Evolutionary conservation across 768 basidiomycete genomes (phyloP).

Genomic region (Guyanaporus albipodus): DNA sequence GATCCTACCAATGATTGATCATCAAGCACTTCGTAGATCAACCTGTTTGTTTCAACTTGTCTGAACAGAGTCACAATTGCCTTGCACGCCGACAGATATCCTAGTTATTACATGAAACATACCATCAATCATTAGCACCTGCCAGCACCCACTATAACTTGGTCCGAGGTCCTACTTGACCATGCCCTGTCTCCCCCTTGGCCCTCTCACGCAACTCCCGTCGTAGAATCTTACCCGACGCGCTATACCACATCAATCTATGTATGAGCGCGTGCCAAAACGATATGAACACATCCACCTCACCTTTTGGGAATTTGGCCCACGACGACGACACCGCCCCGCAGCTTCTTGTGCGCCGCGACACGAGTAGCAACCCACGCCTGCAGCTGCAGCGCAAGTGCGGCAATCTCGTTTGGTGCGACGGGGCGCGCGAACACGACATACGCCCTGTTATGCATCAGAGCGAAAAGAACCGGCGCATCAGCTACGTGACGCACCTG

Average conservation of each 20-base stretch:
- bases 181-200: conserved; percentile 44
- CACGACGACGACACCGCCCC: conserved; percentile 67
- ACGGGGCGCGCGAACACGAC: conserved; percentile 34
- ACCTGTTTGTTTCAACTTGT: too few relatives aligned
- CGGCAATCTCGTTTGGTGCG: conserved; percentile 13
- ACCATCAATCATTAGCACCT: too few relatives aligned
- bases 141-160: conserved; percentile 5
- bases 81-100: too few relatives aligned
- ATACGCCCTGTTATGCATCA: conserved; percentile 47
- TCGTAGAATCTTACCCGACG: conserved; percentile 85
- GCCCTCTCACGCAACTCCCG: conserved; percentile 69
- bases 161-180: conserved; percentile 16
- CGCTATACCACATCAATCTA: conserved; percentile 40
- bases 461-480: background rate
- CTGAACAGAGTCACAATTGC: too few relatives aligned
- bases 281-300: background rate
- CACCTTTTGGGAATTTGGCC: conserved; percentile 39
- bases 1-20: too few relatives aligned
- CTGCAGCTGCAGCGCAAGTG: conserved; percentile 49
- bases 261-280: background rate
- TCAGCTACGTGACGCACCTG: conserved; percentile 36
- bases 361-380: conserved; percentile 69
- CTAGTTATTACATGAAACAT: too few relatives aligned
- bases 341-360: conserved; percentile 70
- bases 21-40: too few relatives aligned